Evolutionary conservation across 805 yeast genomes (phyloP).

Genomic region (Torulaspora microellipsoides): DNA sequence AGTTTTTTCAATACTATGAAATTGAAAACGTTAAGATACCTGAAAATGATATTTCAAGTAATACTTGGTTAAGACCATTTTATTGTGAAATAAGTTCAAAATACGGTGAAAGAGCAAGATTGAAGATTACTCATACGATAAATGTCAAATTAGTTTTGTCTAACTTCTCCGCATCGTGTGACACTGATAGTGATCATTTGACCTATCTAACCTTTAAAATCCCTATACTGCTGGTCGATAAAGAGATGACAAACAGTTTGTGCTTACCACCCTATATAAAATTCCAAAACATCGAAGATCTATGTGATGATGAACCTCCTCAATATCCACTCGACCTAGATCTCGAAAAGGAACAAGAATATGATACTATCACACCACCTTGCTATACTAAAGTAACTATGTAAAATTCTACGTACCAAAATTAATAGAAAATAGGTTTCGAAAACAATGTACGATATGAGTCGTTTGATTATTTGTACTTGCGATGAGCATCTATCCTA

Average conservation of each 20-base stretch:
- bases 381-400: not conserved
- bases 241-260: constrained; percentile 13
- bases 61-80: constrained; percentile 14
- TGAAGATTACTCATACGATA: constrained; percentile 19
- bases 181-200: not conserved
- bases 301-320: constrained; percentile 4
- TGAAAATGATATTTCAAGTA: not conserved
- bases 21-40: constrained; percentile 8
- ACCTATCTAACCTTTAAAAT: constrained; percentile 10
- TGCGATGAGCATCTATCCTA: too few relatives aligned
- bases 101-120: constrained; percentile 9
- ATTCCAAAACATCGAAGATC: not conserved
- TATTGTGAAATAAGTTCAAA: constrained; percentile 17
- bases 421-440: too few relatives aligned
- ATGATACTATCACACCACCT: not conserved
- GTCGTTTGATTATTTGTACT: too few relatives aligned
- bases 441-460: too few relatives aligned
- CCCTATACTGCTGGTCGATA: constrained; percentile 16
- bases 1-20: constrained; percentile 6
- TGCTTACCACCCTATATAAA: constrained; percentile 10
- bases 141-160: constrained; percentile 6
- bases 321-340: not conserved
- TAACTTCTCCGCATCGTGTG: not conserved
- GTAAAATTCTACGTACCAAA: not conserved
- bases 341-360: too few relatives aligned